Conservation (phyloP, 2,329 filamentous ascomycete genomes). For the Claviceps monticola region DNA sequence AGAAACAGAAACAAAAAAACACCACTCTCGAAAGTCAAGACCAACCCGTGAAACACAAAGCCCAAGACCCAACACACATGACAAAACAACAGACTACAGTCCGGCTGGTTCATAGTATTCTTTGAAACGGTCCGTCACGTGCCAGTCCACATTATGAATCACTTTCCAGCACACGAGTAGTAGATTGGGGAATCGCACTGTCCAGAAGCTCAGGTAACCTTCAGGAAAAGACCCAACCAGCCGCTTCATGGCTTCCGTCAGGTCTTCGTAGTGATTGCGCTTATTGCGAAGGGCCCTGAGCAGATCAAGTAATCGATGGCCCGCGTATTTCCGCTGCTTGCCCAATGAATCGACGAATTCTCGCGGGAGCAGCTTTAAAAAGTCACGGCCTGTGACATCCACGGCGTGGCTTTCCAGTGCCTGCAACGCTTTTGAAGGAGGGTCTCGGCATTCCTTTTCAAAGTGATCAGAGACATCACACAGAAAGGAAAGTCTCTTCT, state of each 20-base stretch:
- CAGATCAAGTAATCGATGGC: conserved; percentile 68
- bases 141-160: conserved; percentile 51
- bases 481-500: conserved; percentile 83
- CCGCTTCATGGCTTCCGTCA: conserved; percentile 63
- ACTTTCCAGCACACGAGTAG: conserved; percentile 68
- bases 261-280: conserved; percentile 94
- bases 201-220: conserved; percentile 78
- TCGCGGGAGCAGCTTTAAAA: conserved; percentile 60
- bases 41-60: not conserved
- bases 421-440: conserved; percentile 53
- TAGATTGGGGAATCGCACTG: conserved; percentile 61
- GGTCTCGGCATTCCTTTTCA: conserved; percentile 79
- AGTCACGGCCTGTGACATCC: conserved; percentile 53
- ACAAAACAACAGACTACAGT: conserved; percentile 9
- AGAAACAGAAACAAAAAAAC: not conserved
- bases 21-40: no score
- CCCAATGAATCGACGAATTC: conserved; percentile 81
- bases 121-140: conserved; percentile 50
- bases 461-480: conserved; percentile 95
- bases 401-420: conserved; percentile 42
- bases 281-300: conserved; percentile 86
- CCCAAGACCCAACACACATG: not conserved
- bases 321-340: conserved; percentile 91
- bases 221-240: conserved; percentile 61
- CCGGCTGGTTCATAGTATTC: conserved; percentile 51